Evolutionary conservation across 148 eudicot genomes (phyloP), one percentile per base, ranked within the genome.

Genomic region (Fagopyrum homotropicum): DNA sequence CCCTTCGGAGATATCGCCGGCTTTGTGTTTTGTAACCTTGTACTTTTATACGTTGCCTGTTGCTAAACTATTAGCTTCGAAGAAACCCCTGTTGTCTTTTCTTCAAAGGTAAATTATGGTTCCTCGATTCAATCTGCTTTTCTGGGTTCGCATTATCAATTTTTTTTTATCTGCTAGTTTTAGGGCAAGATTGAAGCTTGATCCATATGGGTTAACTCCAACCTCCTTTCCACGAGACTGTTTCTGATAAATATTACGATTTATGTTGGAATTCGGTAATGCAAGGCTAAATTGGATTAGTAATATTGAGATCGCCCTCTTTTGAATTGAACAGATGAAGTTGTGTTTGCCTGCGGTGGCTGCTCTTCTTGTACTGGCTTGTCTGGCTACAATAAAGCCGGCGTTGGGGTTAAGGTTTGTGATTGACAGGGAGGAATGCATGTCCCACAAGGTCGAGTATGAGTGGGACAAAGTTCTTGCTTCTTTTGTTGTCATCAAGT

Each of bases 401-500:
- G 83, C 81, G 64, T 81, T 78, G 47, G 90, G 96, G 60, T 87
- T 94, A 45, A 85, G 98, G 81, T 84, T 94, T 80, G 93, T 90
- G 76, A 85, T 94, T 29, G 98, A 94, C 45, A 87, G 96, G 75
- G 96, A 89, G 72, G 98, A 94, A 81, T 94, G 98, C 68, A 86
- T 87, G 77, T 87, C 98, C 14, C 98, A 91, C 78, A 89, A 91
- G 45, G 97, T 87, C 45, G 90, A 90, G 71, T 85, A 85, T 51
- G 92, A 90, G 19, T 86, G 89, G 76, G 90, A 86, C 46, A 88
- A 85, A 5, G 90, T 94, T 69, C 90, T 88, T 71, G 88, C 78
- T 22, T 91, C 98, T 8, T 92, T 90, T 71, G 98, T 94, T 52
- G 96, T 94, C 46, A 85, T 94, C 64, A 91, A 91, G 85, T 78